Conservation (phyloP, 1,139 yeast genomes). For the Wickerhamomyces sp. region DNA sequence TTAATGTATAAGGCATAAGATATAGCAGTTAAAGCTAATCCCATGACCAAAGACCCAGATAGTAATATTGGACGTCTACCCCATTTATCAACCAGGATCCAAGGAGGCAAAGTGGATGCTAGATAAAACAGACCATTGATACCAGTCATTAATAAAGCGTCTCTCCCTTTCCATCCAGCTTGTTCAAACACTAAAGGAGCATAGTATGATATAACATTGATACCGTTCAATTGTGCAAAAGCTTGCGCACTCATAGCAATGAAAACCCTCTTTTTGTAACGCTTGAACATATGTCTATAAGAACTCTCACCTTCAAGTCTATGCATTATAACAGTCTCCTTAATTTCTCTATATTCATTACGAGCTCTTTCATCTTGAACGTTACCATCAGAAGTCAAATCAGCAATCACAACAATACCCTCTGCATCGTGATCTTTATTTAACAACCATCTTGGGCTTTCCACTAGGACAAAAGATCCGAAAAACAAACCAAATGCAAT, state of each 20-base stretch:
- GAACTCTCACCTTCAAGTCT: slow-evolving; percentile 73
- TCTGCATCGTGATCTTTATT: slow-evolving; percentile 88
- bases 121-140: slow-evolving; percentile 75
- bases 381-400: slow-evolving; percentile 66
- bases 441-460: slow-evolving; percentile 85
- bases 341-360: slow-evolving; percentile 70
- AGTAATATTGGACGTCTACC: slow-evolving; percentile 81
- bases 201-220: slow-evolving; percentile 86
- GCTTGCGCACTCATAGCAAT: slow-evolving; percentile 89
- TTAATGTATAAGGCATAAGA: slow-evolving; percentile 63
- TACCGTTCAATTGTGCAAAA: slow-evolving; percentile 92
- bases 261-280: slow-evolving; percentile 72
- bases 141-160: slow-evolving; percentile 92
- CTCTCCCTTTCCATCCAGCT: slow-evolving; percentile 91
- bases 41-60: slow-evolving; percentile 79
- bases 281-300: slow-evolving; percentile 63
- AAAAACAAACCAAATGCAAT: slow-evolving; percentile 65
- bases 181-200: slow-evolving; percentile 93
- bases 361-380: slow-evolving; percentile 52
- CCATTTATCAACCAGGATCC: slow-evolving; percentile 89
- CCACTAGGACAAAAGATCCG: slow-evolving; percentile 78
- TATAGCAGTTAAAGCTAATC: slow-evolving; percentile 58
- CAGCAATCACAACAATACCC: slow-evolving; percentile 80
- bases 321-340: slow-evolving; percentile 72
- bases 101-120: slow-evolving; percentile 77